phyloP scores from a whole-genome alignment of 2,329 filamentous ascomycete genomes.

The Neopestalotiopsis sp. region DNA sequence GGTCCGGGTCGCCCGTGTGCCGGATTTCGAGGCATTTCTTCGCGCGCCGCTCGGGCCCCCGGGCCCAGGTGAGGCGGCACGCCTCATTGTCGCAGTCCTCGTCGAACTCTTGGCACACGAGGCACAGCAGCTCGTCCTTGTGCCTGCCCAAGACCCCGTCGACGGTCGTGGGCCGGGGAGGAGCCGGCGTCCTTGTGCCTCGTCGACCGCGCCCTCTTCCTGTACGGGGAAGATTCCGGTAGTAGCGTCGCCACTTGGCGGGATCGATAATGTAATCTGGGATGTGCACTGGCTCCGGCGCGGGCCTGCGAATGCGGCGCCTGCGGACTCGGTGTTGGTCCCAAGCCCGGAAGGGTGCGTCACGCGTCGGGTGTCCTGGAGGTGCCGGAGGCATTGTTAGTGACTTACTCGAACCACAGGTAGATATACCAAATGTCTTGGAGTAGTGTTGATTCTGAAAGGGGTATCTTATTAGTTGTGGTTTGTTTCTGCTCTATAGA shows the following conservation, averaged over 20 bases:
- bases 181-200: neutral
- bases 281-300: neutral
- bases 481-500: neutral
- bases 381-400: neutral
- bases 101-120: conserved; percentile 6
- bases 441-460: neutral
- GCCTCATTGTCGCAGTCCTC: neutral
- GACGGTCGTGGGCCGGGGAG: neutral
- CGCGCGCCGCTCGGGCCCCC: neutral
- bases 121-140: neutral
- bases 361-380: neutral
- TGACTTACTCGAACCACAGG: neutral
- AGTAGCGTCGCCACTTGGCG: neutral
- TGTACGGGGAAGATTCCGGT: neutral
- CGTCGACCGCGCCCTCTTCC: neutral
- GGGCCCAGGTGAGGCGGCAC: neutral
- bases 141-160: neutral
- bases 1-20: neutral
- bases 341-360: neutral
- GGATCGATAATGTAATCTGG: conserved; percentile 3
- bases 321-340: neutral
- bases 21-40: conserved; percentile 2
- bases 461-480: neutral
- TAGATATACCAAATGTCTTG: neutral
- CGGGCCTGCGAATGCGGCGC: neutral